phyloP scores from a whole-genome alignment of 176 grass and related monocot genomes.

The Alloteropsis semialata region DNA sequence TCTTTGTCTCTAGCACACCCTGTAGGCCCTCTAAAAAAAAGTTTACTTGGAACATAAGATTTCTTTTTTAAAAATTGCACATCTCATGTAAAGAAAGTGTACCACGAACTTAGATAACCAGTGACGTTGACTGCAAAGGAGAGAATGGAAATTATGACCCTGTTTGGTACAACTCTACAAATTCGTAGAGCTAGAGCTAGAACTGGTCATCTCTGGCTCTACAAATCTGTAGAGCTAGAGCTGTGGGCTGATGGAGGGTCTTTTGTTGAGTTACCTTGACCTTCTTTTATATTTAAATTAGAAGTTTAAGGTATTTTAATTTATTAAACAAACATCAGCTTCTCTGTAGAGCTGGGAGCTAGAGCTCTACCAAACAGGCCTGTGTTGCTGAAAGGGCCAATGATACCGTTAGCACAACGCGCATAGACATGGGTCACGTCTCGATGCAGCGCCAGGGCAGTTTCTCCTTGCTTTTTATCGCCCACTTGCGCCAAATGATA shows the following conservation, averaged over 20 bases:
- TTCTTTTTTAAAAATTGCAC: neutral
- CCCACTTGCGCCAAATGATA: conserved; percentile 28
- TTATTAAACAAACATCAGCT: no score
- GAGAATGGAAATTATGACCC: neutral
- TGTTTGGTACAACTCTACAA: no score
- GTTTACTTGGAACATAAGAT: neutral
- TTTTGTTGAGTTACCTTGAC: no score
- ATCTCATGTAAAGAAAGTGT: neutral
- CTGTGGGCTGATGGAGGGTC: no score
- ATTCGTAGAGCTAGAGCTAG: no score
- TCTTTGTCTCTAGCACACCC: neutral
- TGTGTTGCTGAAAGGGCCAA: neutral
- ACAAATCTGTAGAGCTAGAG: no score
- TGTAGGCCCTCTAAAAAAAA: neutral
- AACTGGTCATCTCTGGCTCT: no score
- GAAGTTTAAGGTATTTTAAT: no score
- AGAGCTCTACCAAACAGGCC: no score
- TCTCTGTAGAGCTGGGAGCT: no score
- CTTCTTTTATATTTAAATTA: no score
- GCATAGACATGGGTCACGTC: conserved; percentile 16
- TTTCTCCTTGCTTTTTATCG: neutral
- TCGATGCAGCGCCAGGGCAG: neutral
- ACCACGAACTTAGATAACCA: neutral
- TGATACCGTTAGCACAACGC: neutral
- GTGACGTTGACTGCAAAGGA: neutral